Evolutionary conservation across 2,329 filamentous ascomycete species (phyloP).

Genomic region (Colletotrichum melonis): DNA sequence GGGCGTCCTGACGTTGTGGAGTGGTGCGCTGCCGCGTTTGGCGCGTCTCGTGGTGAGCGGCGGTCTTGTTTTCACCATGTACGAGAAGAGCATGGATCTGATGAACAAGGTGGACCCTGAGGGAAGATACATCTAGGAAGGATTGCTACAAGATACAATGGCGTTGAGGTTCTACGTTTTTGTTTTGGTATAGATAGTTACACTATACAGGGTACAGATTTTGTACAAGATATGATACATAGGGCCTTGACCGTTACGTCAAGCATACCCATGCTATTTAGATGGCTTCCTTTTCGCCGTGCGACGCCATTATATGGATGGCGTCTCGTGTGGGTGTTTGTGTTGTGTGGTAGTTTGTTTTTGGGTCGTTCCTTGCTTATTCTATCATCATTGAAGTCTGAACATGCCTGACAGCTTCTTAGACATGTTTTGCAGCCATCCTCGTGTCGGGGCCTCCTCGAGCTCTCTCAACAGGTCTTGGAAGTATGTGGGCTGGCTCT

Average conservation of each 20-base stretch:
- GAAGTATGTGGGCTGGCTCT: conserved; percentile 74
- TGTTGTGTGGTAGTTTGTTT: neutral
- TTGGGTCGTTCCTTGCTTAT: neutral
- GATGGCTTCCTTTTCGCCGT: neutral
- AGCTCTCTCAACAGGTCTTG: conserved; percentile 70
- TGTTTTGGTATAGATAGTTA: conserved; percentile 35
- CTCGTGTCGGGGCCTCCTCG: conserved; percentile 69
- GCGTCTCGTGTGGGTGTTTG: neutral
- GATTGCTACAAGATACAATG: conserved; percentile 11
- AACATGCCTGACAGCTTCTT: conserved; percentile 70
- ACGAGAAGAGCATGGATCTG: conserved; percentile 95
- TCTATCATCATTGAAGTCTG: conserved; percentile 59
- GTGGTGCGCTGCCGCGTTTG: conserved; percentile 87
- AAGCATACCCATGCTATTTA: neutral
- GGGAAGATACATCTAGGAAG: conserved; percentile 77
- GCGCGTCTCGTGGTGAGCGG: conserved; percentile 89
- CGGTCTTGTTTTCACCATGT: conserved; percentile 98
- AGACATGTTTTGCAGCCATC: conserved; percentile 61
- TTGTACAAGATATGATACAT: conserved; percentile 37
- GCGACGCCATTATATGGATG: neutral
- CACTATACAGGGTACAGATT: conserved; percentile 32
- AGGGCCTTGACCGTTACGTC: neutral
- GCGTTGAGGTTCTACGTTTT: conserved; percentile 16
- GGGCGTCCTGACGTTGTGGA: conserved; percentile 92
- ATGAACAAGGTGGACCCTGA: conserved; percentile 86